phyloP scores from a whole-genome alignment of 2,329 filamentous ascomycete genomes.

The Xenoacremonium recifei region DNA sequence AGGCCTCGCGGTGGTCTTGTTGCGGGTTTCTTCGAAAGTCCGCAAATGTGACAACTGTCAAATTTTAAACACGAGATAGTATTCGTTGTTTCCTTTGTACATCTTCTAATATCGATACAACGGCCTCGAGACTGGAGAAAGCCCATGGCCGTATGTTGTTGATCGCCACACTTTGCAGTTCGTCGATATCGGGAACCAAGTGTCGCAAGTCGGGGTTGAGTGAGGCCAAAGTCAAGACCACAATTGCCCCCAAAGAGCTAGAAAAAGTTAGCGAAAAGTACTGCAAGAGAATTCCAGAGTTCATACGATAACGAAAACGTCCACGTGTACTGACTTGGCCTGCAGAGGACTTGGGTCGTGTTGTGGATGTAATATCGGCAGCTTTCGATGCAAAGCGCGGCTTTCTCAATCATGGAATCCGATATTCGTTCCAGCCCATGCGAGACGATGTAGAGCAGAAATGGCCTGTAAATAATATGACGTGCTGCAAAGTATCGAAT shows the following conservation, averaged over 20 bases:
- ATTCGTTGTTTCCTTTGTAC: constrained; percentile 26
- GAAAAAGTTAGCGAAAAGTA: background rate
- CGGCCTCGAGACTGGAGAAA: constrained; percentile 25
- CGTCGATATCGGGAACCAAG: constrained; percentile 30
- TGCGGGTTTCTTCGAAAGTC: no score
- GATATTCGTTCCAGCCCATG: constrained; percentile 14
- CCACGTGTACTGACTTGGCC: constrained; percentile 33
- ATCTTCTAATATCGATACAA: constrained; percentile 28
- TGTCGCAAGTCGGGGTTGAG: constrained; percentile 23
- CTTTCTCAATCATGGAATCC: constrained; percentile 25
- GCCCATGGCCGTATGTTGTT: constrained; percentile 27
- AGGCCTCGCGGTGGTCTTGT: no score
- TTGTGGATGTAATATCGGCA: constrained; percentile 29
- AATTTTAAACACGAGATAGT: constrained; percentile 14
- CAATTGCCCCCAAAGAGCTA: constrained; percentile 30
- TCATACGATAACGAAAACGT: constrained; percentile 32
- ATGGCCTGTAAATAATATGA: constrained; percentile 33
- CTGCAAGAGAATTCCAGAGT: background rate
- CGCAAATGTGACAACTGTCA: no score
- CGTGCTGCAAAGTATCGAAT: constrained; percentile 32
- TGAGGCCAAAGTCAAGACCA: constrained; percentile 32
- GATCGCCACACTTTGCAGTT: constrained; percentile 25
- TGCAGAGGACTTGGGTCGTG: constrained; percentile 23
- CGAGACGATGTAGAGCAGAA: constrained; percentile 28
- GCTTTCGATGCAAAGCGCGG: constrained; percentile 29